Base-by-base conservation (phyloP, 139 green algal genomes). In the Axilococcus clingmanii region DNA sequence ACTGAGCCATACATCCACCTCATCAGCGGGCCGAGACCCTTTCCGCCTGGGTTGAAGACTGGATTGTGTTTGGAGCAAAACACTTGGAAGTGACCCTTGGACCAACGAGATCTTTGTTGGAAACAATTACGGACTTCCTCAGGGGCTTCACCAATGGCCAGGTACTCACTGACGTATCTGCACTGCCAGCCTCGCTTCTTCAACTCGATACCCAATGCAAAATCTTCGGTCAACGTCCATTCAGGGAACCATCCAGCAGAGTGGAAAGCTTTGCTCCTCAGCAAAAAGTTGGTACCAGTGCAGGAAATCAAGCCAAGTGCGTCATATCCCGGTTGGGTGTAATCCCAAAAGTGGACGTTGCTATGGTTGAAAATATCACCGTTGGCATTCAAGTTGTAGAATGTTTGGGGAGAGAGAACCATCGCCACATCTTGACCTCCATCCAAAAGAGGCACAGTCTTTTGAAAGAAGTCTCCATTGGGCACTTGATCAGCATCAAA, bases 331-430 rank as follows among this genome's bases (percentile, higher is more conserved):
- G 73, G 72, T 70, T 80, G 73, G 11, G 62, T 46, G 37, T 63
- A 75, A 63, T 83, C 73, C 79, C 79, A 86, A 66, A 85, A 86
- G 54, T 88, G 79, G 15, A 83, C 68, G 57, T 91, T 91, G 64
- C 76, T 79, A 65, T 88, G 80, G 69, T 91, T 91, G 77, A 91
- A 91, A 55, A 91, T 80, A 69, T 91, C 79, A 15, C 56, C 65
- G 42, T 70, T 60, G 17, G 71, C 56, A 54, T 85, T 70, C 30
- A 88, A 75, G 62, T 91, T 91, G 73, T 77, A 76, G 50, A 91
- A 88, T 49, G 74, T 72, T 49, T 72, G 65, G 8, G 73, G 73
- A 5, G 60, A 73, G 44, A 81, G 57, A 36, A 81, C 61, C 73
- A 81, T 81, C 43, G 52, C 69, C 51, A 83, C 65, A 51, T 81